A percentile compares a stretch with the other conserved stretches of the same genome.
These are phyloP conservation scores for Globisporangium perplexum DNA, from an alignment of 352 stramenopile genomes.

Conservation along the genomic window DNA sequence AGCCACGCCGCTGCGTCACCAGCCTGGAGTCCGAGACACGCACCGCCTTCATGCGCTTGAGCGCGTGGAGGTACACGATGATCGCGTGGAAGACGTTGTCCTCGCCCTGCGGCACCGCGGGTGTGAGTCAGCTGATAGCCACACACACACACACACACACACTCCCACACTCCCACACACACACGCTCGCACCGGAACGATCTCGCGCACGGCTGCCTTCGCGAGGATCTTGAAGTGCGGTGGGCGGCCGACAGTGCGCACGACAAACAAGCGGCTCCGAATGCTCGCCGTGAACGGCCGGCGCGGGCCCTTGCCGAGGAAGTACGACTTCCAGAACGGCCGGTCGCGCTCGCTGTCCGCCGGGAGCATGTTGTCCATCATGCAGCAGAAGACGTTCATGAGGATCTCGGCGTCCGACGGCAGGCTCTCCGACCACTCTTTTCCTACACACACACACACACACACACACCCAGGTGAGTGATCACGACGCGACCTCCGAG, in stretches of 20 bases:
- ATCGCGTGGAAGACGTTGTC: constrained; percentile 84
- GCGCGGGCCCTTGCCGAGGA: constrained; percentile 62
- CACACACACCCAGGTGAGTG: neutral
- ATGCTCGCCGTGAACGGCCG: constrained; percentile 68
- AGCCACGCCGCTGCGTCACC: too few species aligned
- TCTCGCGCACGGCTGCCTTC: constrained; percentile 70
- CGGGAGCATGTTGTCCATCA: constrained; percentile 85
- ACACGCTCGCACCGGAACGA: constrained; percentile 64
- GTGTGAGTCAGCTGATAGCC: too few species aligned
- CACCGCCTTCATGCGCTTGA: constrained; percentile 85
- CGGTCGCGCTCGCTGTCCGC: constrained; percentile 71
- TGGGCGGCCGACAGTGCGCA: constrained; percentile 65
- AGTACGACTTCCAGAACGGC: constrained; percentile 82
- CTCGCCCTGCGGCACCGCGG: too few species aligned
- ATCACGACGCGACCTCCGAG: neutral
- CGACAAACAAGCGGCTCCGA: constrained; percentile 67
- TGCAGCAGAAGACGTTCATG: constrained; percentile 86
- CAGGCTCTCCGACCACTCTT: constrained; percentile 75
- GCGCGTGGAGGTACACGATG: constrained; percentile 75
- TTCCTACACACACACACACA: constrained; percentile 22
- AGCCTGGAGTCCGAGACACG: too few species aligned
- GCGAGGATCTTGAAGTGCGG: constrained; percentile 84
- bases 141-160: too few species aligned
- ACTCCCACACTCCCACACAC: too few species aligned
- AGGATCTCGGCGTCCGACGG: constrained; percentile 80